Evolutionary conservation across 495 filamentous ascomycete genomes (phyloP), one percentile per base, ranked within the genome.

Genomic region (Tricharina praecox): DNA sequence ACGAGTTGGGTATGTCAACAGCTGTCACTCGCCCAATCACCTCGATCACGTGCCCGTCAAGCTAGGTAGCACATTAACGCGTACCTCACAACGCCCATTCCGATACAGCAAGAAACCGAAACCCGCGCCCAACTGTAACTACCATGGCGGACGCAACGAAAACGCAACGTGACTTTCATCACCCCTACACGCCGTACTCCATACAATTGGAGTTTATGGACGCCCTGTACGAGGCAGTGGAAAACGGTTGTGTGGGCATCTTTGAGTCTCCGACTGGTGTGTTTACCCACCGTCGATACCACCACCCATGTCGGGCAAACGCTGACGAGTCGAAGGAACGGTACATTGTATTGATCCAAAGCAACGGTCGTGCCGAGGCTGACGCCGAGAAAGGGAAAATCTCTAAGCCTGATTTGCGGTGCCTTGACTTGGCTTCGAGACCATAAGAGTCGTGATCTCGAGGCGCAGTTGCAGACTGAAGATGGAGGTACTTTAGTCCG

Each of bases 161-260:
- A 15, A 46, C 10, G 15, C 24, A 32, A n/a, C 49, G 49, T 18
- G 68, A 85, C 62, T 96, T 93, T 60, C 81, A 94, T 60, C 90
- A 97, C 62, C 90, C 90, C 8, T 96, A 79, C 62, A 72, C 76
- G 25, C 90, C 92, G 0, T 97, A 97, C 67, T 71, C 78, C 11
- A 90, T 96, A 45, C 90, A 97, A 57, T 68, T 79, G 23, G 67
- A 84, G 50, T 90, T 97, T 58, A 97, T 97, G 90, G 76, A 71
- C 43, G 74, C 82, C 1, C 69, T 92, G 9, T 97, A 96, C 54
- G 64, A 74, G 23, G 82, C 83, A 39, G 73, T 96, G 23, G 79
- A 93, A 54, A 68, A 76, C 36, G 81, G 82, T 21, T 77, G 77
- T 53, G 70, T 95, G 25, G 90, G 84, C 15, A 85, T 97, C 47